Percentiles rank a stretch among this genome's conserved stretches.
Evolutionary conservation across 202 grass and related monocot species (phyloP).

Genomic region (Setaria viridis): DNA sequence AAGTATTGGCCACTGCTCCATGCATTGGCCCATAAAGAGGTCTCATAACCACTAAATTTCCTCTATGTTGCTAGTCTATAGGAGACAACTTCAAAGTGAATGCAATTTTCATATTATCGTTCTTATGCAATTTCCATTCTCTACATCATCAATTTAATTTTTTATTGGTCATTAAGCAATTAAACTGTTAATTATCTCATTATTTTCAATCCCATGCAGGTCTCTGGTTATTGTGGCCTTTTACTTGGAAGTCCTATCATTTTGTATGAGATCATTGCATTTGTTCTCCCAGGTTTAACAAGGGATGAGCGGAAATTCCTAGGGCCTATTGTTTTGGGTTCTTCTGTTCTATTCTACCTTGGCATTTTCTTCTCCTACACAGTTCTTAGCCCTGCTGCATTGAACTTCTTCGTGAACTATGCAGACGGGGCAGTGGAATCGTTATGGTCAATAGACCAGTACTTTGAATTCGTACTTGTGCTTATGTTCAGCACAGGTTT

Average conservation of each 20-base stretch:
- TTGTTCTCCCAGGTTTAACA: constrained; percentile 93
- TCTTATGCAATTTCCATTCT: constrained; percentile 17
- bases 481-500: constrained; percentile 98
- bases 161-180: neutral
- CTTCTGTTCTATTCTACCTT: constrained; percentile 94
- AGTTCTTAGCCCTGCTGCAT: constrained; percentile 85
- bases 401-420: constrained; percentile 99
- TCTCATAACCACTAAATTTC: neutral
- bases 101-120: constrained; percentile 10
- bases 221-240: constrained; percentile 98
- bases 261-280: constrained; percentile 97
- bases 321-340: constrained; percentile 95
- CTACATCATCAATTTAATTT: neutral
- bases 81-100: neutral
- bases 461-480: constrained; percentile 95
- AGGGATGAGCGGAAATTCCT: constrained; percentile 90
- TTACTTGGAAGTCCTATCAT: constrained; percentile 95
- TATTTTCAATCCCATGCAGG: constrained; percentile 59
- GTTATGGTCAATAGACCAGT: constrained; percentile 96
- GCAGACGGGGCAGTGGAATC: constrained; percentile 97
- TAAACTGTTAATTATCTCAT: constrained; percentile 22
- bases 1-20: constrained; percentile 18
- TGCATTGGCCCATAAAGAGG: constrained; percentile 20
- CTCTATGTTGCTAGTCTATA: constrained; percentile 24
- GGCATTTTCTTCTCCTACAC: constrained; percentile 94